phyloP scores from a whole-genome alignment of 805 yeast species.

The Starmera dryadoides region DNA sequence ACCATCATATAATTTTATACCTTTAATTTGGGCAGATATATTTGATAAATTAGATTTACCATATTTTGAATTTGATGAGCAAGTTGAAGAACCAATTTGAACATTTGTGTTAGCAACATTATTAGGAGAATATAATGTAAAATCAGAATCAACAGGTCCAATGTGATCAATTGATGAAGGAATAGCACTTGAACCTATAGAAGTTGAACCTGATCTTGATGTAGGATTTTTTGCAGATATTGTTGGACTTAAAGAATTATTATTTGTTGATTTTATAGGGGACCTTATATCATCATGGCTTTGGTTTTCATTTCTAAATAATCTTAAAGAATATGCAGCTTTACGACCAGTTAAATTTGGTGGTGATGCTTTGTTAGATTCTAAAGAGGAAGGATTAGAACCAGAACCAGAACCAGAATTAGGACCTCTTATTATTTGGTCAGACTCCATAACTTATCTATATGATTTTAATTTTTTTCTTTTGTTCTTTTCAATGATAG shows the following conservation, averaged over 20 bases:
- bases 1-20: neutral
- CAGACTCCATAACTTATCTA: neutral
- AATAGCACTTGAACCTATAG: too few species aligned
- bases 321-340: conserved; percentile 49
- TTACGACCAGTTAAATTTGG: conserved; percentile 39
- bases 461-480: too few species aligned
- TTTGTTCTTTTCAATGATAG: neutral
- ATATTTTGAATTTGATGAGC: neutral
- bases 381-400: conserved; percentile 1
- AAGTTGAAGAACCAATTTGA: neutral
- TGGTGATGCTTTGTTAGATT: conserved; percentile 4
- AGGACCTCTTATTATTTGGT: conserved; percentile 1
- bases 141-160: too few species aligned
- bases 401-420: neutral
- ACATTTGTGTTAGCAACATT: too few species aligned
- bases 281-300: neutral
- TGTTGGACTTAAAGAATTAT: neutral
- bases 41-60: neutral
- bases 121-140: too few species aligned
- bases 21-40: neutral
- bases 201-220: too few species aligned
- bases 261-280: neutral
- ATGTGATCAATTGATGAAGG: too few species aligned
- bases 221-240: too few species aligned
- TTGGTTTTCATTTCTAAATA: conserved; percentile 35